These are phyloP conservation scores for Madurella fahalii DNA, from an alignment of 2,329 filamentous ascomycete genomes.

Conservation along the genomic window DNA sequence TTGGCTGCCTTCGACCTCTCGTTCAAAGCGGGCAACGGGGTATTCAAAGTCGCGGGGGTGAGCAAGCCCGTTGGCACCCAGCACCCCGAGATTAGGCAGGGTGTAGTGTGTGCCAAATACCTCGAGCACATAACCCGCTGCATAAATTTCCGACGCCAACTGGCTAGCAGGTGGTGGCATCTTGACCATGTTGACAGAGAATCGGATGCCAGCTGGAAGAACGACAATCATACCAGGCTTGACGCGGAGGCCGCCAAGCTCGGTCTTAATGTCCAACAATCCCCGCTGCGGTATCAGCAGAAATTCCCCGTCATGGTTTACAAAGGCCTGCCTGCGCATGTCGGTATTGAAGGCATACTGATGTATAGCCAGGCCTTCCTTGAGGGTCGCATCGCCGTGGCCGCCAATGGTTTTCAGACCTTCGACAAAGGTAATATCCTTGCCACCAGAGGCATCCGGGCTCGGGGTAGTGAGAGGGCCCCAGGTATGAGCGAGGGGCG, in stretches of 20 bases:
- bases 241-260: slow-evolving; percentile 54
- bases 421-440: slow-evolving; percentile 34
- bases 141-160: not conserved
- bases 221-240: slow-evolving; percentile 62
- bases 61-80: slow-evolving; percentile 61
- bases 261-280: slow-evolving; percentile 61
- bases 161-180: slow-evolving; percentile 44
- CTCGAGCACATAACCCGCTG: slow-evolving; percentile 50
- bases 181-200: slow-evolving; percentile 48
- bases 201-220: slow-evolving; percentile 60
- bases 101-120: slow-evolving; percentile 60
- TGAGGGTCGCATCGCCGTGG: slow-evolving; percentile 47
- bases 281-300: slow-evolving; percentile 61
- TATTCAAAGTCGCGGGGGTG: slow-evolving; percentile 61
- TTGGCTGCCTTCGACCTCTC: slow-evolving; percentile 21
- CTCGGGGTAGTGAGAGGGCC: slow-evolving; percentile 9
- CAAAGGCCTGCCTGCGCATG: slow-evolving; percentile 44
- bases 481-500: slow-evolving; percentile 23
- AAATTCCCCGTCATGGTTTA: slow-evolving; percentile 60
- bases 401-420: slow-evolving; percentile 48
- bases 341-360: slow-evolving; percentile 44
- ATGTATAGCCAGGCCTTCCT: slow-evolving; percentile 46
- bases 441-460: not conserved
- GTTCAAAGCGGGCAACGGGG: slow-evolving; percentile 51
- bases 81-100: slow-evolving; percentile 60